A percentile compares a stretch with the other conserved stretches of the same genome.
phyloP scores from a whole-genome alignment of 73 alveolate genomes.

The Paramecium sonneborni region DNA sequence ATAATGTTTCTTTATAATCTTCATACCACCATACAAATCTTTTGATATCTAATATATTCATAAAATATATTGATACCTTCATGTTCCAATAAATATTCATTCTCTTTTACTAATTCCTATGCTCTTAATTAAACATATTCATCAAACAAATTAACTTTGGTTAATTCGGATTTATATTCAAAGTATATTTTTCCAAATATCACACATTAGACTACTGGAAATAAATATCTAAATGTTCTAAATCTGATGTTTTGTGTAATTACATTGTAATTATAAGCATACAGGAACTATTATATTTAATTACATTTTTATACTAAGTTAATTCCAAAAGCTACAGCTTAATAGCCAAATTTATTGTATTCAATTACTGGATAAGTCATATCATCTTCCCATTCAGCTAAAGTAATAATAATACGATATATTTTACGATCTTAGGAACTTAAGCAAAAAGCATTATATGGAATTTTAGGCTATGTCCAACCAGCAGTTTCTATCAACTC shows the following conservation, averaged over 20 bases:
- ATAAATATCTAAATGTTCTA: conserved; percentile 65
- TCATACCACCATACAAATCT: conserved; percentile 87
- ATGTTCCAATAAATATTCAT: conserved; percentile 75
- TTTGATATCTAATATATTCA: conserved; percentile 64
- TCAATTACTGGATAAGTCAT: conserved; percentile 83
- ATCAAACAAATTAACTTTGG: conserved; percentile 83
- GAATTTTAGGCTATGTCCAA: conserved; percentile 82
- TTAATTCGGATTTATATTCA: conserved; percentile 73
- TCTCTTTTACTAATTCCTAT: conserved; percentile 83
- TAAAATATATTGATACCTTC: conserved; percentile 56
- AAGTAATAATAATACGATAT: not conserved
- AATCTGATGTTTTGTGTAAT: conserved; percentile 62
- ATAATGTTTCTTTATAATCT: conserved; percentile 81
- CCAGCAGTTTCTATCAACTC: conserved; percentile 84
- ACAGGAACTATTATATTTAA: conserved; percentile 51
- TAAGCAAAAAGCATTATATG: conserved; percentile 73
- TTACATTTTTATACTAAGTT: conserved; percentile 28
- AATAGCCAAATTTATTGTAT: conserved; percentile 54
- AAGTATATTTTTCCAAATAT: conserved; percentile 57
- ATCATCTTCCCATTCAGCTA: conserved; percentile 92
- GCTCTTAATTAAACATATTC: conserved; percentile 89
- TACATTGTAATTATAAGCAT: conserved; percentile 67
- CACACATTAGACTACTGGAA: conserved; percentile 52
- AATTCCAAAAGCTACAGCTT: conserved; percentile 63
- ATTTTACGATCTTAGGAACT: conserved; percentile 76